Percentiles rank a stretch among this genome's conserved stretches.
phyloP scores from a whole-genome alignment of 192 early-diverging fungal species.

The Rhizophagus sp. region DNA sequence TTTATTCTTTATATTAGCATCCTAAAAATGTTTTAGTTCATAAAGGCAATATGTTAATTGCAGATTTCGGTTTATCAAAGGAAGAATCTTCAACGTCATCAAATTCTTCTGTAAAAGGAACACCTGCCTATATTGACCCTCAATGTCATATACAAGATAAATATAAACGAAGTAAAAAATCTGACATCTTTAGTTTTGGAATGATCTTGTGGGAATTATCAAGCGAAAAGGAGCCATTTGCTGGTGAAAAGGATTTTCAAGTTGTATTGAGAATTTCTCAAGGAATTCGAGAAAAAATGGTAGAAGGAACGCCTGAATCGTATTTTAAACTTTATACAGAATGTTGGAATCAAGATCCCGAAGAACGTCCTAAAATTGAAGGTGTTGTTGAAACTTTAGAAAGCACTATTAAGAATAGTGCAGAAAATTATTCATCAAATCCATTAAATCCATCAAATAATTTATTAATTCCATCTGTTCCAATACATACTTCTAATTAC shows the following conservation, averaged over 20 bases:
- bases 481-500: no score
- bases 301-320: slow-evolving; percentile 37
- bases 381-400: slow-evolving; percentile 30
- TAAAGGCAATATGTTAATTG: not conserved
- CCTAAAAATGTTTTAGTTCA: slow-evolving; percentile 15
- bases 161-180: not conserved
- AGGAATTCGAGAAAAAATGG: slow-evolving; percentile 36
- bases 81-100: no score
- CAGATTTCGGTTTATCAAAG: not conserved
- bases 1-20: not conserved
- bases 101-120: not conserved
- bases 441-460: no score
- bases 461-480: no score
- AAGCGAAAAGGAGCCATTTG: slow-evolving; percentile 33
- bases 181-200: slow-evolving; percentile 42
- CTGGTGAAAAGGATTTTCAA: slow-evolving; percentile 34
- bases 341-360: slow-evolving; percentile 41
- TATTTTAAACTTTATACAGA: slow-evolving; percentile 37
- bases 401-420: not conserved
- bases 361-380: slow-evolving; percentile 30
- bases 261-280: slow-evolving; percentile 36
- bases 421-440: no score
- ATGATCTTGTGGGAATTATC: slow-evolving; percentile 44
- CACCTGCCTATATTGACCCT: not conserved
- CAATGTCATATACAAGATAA: not conserved